phyloP scores from a whole-genome alignment of 352 stramenopile species.

The Pythium brachiatum region DNA sequence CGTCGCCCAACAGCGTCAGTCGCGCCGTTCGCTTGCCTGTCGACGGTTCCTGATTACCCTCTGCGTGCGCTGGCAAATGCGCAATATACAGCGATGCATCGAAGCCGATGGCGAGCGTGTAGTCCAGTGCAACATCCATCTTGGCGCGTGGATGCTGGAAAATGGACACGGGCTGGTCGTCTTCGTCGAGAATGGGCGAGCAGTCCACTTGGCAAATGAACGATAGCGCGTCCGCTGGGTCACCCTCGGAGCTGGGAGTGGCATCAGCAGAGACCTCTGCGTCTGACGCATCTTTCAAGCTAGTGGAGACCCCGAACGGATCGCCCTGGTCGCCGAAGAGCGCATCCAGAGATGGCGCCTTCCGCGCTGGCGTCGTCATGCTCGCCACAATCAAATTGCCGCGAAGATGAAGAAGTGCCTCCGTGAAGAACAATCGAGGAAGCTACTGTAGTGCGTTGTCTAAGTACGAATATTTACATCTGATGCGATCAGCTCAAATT shows the following conservation, averaged over 20 bases:
- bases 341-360: conserved; percentile 6
- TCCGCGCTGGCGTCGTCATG: background rate
- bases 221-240: conserved; percentile 24
- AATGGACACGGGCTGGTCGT: conserved; percentile 26
- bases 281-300: background rate
- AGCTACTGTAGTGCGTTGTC: background rate
- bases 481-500: too few relatives aligned
- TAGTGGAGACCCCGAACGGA: conserved; percentile 6
- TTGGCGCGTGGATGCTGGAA: conserved; percentile 42
- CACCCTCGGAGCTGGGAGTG: conserved; percentile 4
- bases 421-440: conserved; percentile 19
- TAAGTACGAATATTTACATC: conserved; percentile 19
- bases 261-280: background rate
- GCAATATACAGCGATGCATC: conserved; percentile 36
- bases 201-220: conserved; percentile 30
- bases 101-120: conserved; percentile 46
- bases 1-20: conserved; percentile 36
- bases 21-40: conserved; percentile 8
- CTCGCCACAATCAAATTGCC: background rate
- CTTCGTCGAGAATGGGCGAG: conserved; percentile 22
- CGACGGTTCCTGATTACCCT: conserved; percentile 15
- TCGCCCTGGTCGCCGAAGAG: conserved; percentile 6
- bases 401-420: conserved; percentile 21
- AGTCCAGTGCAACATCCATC: conserved; percentile 51
- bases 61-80: background rate